Percentiles rank a stretch among this genome's conserved stretches.
Evolutionary conservation across 2,329 filamentous ascomycete species (phyloP).

Genomic region (Lasiodiplodia hormozganensis): DNA sequence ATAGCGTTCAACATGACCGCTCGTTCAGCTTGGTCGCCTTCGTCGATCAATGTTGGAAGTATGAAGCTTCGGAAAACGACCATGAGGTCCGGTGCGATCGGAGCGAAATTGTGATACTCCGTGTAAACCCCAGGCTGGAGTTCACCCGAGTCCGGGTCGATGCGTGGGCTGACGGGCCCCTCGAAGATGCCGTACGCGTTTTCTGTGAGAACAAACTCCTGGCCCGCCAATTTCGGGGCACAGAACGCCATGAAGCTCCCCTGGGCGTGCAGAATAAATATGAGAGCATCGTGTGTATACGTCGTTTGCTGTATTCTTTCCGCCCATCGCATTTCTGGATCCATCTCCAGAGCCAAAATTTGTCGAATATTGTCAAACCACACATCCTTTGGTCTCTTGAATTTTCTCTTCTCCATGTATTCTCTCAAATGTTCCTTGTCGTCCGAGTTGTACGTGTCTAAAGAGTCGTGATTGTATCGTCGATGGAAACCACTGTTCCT

Average conservation of each 20-base stretch:
- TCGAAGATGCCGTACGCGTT: not conserved
- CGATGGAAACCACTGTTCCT: not conserved
- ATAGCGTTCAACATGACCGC: not conserved
- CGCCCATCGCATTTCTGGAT: not conserved
- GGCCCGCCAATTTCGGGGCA: not conserved
- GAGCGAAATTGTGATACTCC: not conserved
- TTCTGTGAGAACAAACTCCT: not conserved
- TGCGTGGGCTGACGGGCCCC: not conserved
- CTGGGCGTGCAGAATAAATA: not conserved
- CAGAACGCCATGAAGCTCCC: constrained; percentile 1
- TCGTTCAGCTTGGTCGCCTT: not conserved
- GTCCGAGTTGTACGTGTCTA: not conserved
- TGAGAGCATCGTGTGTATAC: not conserved
- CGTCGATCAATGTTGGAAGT: not conserved
- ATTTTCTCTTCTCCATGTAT: not conserved
- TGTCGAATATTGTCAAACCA: not conserved
- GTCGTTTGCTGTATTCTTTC: not conserved
- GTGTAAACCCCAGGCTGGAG: not conserved
- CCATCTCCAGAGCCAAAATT: not conserved
- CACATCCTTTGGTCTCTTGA: not conserved
- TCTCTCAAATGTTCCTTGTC: not conserved
- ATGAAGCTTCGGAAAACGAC: not conserved
- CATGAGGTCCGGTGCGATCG: not conserved
- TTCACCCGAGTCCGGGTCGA: not conserved
- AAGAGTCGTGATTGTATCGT: not conserved